Evolutionary conservation across 306 rosid genomes (phyloP).

Genomic region (apple (Malus domestica)): ASM211411v1 NC_041789.1:24264001-24264500

Average conservation of each 20-base stretch:
- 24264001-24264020: background rate
- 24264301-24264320: background rate
- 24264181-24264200: background rate
- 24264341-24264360: background rate
- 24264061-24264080: background rate
- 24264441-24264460: background rate
- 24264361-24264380: background rate
- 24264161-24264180: background rate
- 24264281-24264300: background rate
- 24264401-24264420: background rate
- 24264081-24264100: background rate
- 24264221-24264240: background rate
- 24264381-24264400: background rate
- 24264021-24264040: background rate
- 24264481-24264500: conserved; percentile 92
- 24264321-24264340: background rate
- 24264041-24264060: background rate
- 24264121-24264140: background rate
- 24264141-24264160: background rate
- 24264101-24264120: background rate
- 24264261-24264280: background rate
- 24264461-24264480: conserved; percentile 41
- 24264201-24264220: background rate
- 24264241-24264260: background rate
- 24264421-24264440: background rate